Evolutionary conservation across 2,329 filamentous ascomycete species (phyloP).

Genomic region (Aspergillus sp.): DNA sequence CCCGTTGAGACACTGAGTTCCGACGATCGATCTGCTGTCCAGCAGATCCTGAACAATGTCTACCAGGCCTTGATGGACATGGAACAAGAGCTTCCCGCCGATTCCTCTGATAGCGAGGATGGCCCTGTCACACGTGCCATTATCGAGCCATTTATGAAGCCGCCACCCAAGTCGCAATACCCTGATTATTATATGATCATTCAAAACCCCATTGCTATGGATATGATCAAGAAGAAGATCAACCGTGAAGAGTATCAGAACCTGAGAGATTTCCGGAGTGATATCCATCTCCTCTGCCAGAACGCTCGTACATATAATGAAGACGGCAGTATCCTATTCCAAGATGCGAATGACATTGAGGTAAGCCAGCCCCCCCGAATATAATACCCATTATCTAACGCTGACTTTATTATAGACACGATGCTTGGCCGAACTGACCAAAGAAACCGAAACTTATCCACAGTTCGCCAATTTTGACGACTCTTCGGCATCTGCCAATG

Average conservation of each 20-base stretch:
- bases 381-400: not conserved
- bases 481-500: conserved; percentile 49
- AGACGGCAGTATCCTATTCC: conserved; percentile 86
- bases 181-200: conserved; percentile 96
- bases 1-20: conserved; percentile 64
- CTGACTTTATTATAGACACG: conserved; percentile 41
- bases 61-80: conserved; percentile 81
- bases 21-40: conserved; percentile 73
- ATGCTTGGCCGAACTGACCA: conserved; percentile 53
- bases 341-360: conserved; percentile 91
- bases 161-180: conserved; percentile 85
- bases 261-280: conserved; percentile 75
- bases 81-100: conserved; percentile 67
- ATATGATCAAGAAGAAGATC: conserved; percentile 90
- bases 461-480: conserved; percentile 59
- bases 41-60: conserved; percentile 73
- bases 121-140: conserved; percentile 69
- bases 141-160: conserved; percentile 90
- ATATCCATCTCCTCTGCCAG: conserved; percentile 79
- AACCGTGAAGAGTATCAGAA: conserved; percentile 91
- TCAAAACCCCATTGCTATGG: conserved; percentile 90
- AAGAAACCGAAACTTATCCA: conserved; percentile 55
- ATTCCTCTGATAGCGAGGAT: conserved; percentile 54
- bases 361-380: conserved; percentile 57
- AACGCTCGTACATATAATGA: conserved; percentile 98